Conservation (phyloP, 306 rosid species). For the Citrullus mucosospermus region DNA sequence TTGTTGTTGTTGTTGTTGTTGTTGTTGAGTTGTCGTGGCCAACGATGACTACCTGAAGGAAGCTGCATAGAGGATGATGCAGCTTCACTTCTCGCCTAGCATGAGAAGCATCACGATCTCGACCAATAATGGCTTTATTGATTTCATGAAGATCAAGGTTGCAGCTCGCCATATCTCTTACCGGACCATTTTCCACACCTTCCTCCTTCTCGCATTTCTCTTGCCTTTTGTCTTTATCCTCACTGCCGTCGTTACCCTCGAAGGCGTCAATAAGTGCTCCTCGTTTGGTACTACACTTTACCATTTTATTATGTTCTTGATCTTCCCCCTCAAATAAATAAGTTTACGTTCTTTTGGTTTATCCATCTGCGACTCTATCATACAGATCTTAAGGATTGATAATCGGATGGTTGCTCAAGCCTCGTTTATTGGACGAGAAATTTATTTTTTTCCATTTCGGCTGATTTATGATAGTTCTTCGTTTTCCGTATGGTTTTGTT, state of each 20-base stretch:
- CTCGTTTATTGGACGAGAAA: background rate
- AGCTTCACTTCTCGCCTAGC: slow-evolving; percentile 99
- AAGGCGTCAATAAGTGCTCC: slow-evolving; percentile 99
- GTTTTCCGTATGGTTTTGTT: background rate
- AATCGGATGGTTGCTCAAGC: background rate
- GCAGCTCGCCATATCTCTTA: slow-evolving; percentile 99
- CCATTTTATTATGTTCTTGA: background rate
- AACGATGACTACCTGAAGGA: slow-evolving; percentile 27
- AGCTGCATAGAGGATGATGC: slow-evolving; percentile 98
- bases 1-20: slow-evolving; percentile 14
- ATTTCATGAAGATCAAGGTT: slow-evolving; percentile 99
- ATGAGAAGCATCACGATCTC: slow-evolving; percentile 99
- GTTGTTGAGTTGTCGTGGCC: slow-evolving; percentile 13
- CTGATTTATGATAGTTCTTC: background rate
- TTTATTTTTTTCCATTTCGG: background rate
- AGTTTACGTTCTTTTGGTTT: background rate
- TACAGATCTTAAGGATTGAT: background rate
- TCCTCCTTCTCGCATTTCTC: slow-evolving; percentile 86
- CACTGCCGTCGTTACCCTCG: slow-evolving; percentile 98
- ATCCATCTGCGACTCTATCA: background rate
- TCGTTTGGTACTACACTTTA: slow-evolving; percentile 58
- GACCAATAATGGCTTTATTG: slow-evolving; percentile 97
- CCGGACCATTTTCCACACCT: slow-evolving; percentile 97
- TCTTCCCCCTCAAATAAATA: background rate
- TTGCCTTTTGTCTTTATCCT: slow-evolving; percentile 97